These are phyloP conservation scores for Cutaneotrichosporon sp. DNA, from an alignment of 1,284 basidiomycete species.

Conservation along the genomic window DNA sequence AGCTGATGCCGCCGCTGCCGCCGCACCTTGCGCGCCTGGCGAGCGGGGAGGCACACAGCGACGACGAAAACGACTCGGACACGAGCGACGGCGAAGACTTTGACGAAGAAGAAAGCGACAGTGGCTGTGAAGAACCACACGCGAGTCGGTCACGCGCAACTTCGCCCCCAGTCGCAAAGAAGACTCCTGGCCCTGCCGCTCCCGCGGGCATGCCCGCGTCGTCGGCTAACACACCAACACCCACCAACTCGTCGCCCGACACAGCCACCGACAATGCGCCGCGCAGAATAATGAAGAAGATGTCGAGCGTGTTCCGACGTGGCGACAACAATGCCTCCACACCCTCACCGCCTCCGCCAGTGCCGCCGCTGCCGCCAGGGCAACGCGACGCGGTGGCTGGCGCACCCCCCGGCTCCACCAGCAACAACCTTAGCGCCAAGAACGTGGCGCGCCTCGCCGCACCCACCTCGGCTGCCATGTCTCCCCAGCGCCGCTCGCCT, in stretches of 20 bases:
- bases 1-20: slow-evolving; percentile 19
- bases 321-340: neutral
- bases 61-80: slow-evolving; percentile 19
- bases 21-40: slow-evolving; percentile 20
- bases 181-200: neutral
- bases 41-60: slow-evolving; percentile 9
- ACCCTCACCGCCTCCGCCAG: neutral
- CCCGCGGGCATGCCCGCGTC: neutral
- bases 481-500: slow-evolving; percentile 10
- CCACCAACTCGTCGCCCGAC: neutral
- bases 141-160: too few species aligned
- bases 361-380: neutral
- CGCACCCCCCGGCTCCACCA: neutral
- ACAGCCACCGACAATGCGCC: neutral
- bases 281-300: slow-evolving; percentile 28
- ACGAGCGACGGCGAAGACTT: slow-evolving; percentile 12
- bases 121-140: neutral
- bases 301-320: slow-evolving; percentile 31
- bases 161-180: neutral
- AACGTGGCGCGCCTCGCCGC: neutral
- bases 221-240: neutral
- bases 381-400: neutral
- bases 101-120: slow-evolving; percentile 6
- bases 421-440: neutral
- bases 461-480: neutral